These are phyloP conservation scores for Aphanomyces astaci DNA, from an alignment of 352 stramenopile genomes.

Conservation along the genomic window DNA sequence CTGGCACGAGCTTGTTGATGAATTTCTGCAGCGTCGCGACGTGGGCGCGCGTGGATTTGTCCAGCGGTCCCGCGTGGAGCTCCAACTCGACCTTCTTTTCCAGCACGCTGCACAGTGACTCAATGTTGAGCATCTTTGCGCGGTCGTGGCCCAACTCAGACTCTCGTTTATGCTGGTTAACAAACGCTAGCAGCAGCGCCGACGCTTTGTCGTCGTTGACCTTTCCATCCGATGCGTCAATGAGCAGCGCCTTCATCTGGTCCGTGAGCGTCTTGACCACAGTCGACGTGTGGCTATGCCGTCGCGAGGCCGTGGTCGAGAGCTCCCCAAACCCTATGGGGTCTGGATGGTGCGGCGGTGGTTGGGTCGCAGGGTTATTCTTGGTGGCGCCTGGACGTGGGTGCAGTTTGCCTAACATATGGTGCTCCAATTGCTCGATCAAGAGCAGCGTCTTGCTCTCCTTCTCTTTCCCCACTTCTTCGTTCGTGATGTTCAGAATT, in stretches of 20 bases:
- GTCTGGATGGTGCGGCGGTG: neutral
- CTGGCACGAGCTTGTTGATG: conserved; percentile 9
- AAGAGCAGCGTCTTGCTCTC: conserved; percentile 12
- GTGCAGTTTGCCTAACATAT: conserved; percentile 1
- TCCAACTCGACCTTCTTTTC: conserved; percentile 13
- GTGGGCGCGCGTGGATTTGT: conserved; percentile 11
- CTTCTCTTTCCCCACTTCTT: neutral
- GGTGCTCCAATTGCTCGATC: conserved; percentile 15
- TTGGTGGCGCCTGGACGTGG: neutral
- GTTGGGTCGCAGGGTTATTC: neutral
- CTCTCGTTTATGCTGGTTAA: neutral
- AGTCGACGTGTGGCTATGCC: neutral
- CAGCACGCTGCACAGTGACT: conserved; percentile 9
- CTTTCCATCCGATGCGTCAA: neutral
- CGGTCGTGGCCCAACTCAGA: neutral
- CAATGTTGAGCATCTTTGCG: neutral
- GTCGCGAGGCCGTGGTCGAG: neutral
- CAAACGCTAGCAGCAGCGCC: neutral
- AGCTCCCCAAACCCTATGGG: conserved; percentile 8
- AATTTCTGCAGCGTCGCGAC: neutral
- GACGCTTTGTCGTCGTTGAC: conserved; percentile 1
- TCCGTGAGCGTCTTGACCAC: neutral
- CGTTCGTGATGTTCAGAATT: conserved; percentile 14
- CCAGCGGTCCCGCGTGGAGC: conserved; percentile 3
- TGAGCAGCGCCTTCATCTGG: conserved; percentile 14